Base-by-base conservation (phyloP, 805 yeast species). In the Metschnikowia noctiluminum region DNA sequence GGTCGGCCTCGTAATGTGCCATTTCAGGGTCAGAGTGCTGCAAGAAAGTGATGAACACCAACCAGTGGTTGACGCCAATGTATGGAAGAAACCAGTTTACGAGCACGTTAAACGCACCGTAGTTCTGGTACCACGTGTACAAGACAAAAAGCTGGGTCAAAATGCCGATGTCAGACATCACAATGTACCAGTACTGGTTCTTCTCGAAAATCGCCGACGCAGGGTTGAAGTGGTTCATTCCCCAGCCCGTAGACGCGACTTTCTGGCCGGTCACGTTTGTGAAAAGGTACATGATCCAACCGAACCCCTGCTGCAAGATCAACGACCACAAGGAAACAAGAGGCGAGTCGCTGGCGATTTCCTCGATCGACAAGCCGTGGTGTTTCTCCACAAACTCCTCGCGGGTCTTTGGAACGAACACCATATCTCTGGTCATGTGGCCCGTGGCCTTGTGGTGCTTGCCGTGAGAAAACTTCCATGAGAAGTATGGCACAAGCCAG, bases 371-470 rank as follows among this genome's bases (percentile, higher is more conserved):
- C 38, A 67, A 68, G 27, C 74, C 69, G 45, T 71, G 69, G 47
- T 60, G 55, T 34, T 56, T 49, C 50, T 68, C 58, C 51, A 76
- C 60, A 64, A 77, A 88, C 61, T 77, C 68, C 55, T 85, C 82
- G 59, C 77, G 79, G 41, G 84, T 81, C 62, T 77, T 71, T 44
- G 96, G 96, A 46, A 88, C 87, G 61, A 85, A 88, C 42, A 88
- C 96, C 84, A 84, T 88, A 65, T 88, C 96, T 64, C 89, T 79
- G 35, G 84, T 73, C 64, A 88, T 62, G 67, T 89, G 89, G 55
- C 94, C 95, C 38, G 95, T 88, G 50, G 91, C 88, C 76, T 89
- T 88, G 77, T 88, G 96, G 72, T 88, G 96, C 77, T 85, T 87
- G 48, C 88, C 81, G 70, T 88, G 96, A 42, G 88, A 73, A 68